phyloP scores from a whole-genome alignment of 225 moss, liverwort and hornwort genomes.

The Pseudisothecium myosuroides region DNA sequence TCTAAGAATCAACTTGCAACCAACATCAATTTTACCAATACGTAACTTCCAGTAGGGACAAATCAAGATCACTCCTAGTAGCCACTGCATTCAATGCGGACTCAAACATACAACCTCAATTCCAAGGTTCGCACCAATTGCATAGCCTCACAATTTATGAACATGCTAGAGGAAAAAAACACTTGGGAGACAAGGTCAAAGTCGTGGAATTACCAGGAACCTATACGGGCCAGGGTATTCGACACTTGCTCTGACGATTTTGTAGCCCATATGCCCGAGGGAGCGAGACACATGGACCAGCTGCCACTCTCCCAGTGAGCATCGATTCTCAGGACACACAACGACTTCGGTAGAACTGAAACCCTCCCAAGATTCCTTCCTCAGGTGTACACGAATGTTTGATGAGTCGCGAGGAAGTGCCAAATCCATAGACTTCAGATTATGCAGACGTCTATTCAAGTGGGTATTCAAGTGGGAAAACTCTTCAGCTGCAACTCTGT shows the following conservation, averaged over 20 bases:
- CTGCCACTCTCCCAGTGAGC: fast-evolving
- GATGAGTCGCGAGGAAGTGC: fast-evolving
- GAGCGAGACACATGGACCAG: fast-evolving
- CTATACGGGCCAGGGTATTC: fast-evolving
- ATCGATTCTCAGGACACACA: neutral
- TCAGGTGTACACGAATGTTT: neutral
- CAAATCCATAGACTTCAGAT: too few species aligned
- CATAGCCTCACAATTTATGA: too few species aligned
- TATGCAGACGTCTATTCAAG: too few species aligned
- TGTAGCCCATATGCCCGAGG: fast-evolving
- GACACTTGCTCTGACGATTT: fast-evolving
- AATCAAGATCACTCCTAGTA: too few species aligned
- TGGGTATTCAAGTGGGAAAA: too few species aligned
- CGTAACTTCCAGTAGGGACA: neutral
- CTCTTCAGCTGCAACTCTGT: neutral
- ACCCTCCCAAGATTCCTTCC: fast-evolving
- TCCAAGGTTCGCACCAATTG: neutral
- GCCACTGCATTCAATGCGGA: neutral
- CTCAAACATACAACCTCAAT: too few species aligned
- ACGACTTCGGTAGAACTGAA: fast-evolving
- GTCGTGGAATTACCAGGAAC: neutral
- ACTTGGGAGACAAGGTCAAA: too few species aligned
- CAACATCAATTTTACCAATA: neutral
- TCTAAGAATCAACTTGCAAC: neutral
- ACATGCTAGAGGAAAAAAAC: too few species aligned